Percentiles rank a stretch among this genome's conserved stretches.
These are phyloP conservation scores for Trypethelium eluteriae DNA, from an alignment of 495 filamentous ascomycete genomes.

Conservation along the genomic window DNA sequence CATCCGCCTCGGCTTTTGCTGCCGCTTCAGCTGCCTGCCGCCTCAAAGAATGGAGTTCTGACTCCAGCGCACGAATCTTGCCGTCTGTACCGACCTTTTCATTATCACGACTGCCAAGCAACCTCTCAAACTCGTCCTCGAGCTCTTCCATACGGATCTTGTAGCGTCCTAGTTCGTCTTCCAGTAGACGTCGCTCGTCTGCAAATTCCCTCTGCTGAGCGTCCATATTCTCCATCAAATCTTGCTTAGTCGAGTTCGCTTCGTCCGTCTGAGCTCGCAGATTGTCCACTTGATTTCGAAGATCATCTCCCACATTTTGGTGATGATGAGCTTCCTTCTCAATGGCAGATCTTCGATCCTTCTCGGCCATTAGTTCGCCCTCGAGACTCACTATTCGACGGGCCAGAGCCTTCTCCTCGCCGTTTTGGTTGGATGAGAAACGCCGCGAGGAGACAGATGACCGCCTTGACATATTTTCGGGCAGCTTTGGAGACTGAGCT, in stretches of 20 bases:
- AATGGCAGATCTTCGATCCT: slow-evolving; percentile 45
- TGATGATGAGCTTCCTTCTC: slow-evolving; percentile 52
- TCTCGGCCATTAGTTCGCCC: slow-evolving; percentile 59
- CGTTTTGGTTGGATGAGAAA: slow-evolving; percentile 57
- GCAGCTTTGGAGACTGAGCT: slow-evolving; percentile 29
- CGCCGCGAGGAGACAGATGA: slow-evolving; percentile 60
- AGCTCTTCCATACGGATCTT: slow-evolving; percentile 72
- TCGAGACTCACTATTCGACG: slow-evolving; percentile 73
- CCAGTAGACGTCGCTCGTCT: slow-evolving; percentile 70
- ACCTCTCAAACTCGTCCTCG: slow-evolving; percentile 81
- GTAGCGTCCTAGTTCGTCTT: slow-evolving; percentile 66
- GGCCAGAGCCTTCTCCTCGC: slow-evolving; percentile 56
- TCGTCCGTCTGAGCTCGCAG: slow-evolving; percentile 55
- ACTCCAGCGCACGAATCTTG: slow-evolving; percentile 57
- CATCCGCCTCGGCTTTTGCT: slow-evolving; percentile 49
- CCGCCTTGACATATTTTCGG: slow-evolving; percentile 50
- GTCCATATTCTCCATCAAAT: slow-evolving; percentile 90
- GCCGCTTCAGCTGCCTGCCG: slow-evolving; percentile 39
- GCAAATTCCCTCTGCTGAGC: slow-evolving; percentile 82
- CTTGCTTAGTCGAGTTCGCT: slow-evolving; percentile 82
- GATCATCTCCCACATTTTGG: slow-evolving; percentile 45
- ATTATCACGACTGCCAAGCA: slow-evolving; percentile 73
- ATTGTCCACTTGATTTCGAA: slow-evolving; percentile 48
- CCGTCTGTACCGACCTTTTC: slow-evolving; percentile 63
- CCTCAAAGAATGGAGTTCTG: slow-evolving; percentile 51